A percentile compares a stretch with the other conserved stretches of the same genome.
Conservation (phyloP, 163 green algal species). For the Scenedesmus sp. region DNA sequence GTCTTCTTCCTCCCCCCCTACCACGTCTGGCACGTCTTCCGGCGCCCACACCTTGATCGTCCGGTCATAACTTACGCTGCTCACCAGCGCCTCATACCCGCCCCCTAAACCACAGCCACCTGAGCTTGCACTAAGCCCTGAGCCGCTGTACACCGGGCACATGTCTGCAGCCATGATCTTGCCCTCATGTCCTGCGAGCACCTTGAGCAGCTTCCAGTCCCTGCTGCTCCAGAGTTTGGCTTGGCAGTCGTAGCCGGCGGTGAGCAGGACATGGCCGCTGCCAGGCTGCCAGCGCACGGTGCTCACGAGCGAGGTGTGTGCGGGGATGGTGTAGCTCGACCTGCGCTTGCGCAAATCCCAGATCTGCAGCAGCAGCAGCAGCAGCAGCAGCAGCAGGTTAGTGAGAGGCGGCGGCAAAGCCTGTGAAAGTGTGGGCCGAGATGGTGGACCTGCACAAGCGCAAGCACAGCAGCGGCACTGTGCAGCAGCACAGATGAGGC, state of each 20-base stretch:
- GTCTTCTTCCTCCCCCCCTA: neutral
- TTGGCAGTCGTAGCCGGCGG: conserved; percentile 84
- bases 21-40: conserved; percentile 50
- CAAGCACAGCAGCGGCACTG: conserved; percentile 9
- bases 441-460: conserved; percentile 14
- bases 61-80: conserved; percentile 80
- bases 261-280: conserved; percentile 85
- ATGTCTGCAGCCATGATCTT: conserved; percentile 90
- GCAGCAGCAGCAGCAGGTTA: neutral
- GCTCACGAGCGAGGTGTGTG: conserved; percentile 83
- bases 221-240: conserved; percentile 74
- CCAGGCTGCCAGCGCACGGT: conserved; percentile 84
- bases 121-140: neutral
- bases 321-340: conserved; percentile 81
- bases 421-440: conserved; percentile 58
- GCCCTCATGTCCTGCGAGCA: conserved; percentile 88
- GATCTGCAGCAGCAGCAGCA: conserved; percentile 69
- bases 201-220: conserved; percentile 75
- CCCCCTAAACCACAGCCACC: conserved; percentile 19
- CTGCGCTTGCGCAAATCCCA: conserved; percentile 94
- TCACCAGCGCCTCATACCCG: conserved; percentile 40
- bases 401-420: neutral
- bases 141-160: conserved; percentile 23
- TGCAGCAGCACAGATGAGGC: conserved; percentile 52
- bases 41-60: conserved; percentile 90